Evolutionary conservation across 1,139 yeast species (phyloP), one percentile per base, ranked within the genome.

Genomic region (Sugiyamaella grinbergsii): DNA sequence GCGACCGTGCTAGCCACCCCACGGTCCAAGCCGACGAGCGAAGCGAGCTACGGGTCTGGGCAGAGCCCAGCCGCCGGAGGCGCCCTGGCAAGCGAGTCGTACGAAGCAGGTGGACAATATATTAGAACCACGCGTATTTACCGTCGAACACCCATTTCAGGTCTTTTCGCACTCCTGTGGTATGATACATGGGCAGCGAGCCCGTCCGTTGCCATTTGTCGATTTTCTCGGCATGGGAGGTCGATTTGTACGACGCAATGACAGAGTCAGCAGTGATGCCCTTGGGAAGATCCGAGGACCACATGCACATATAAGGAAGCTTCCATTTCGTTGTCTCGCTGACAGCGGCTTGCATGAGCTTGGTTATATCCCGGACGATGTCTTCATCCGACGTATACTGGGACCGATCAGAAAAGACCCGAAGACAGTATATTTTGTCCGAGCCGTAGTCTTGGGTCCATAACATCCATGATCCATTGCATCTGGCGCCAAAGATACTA

Each of bases 361-460:
- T 43, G 13, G 39, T 53, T 28, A 51, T 23, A 10, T 59, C 57
- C 6, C 52, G 45, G 4, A 46, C 42, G 8, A 55, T 52, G 19
- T 45, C 34, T 0, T 43, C 55, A 5, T 24, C 6, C 20, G 49
- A 36, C 15, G 44, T 39, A 36, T 51, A 52, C 42, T 49, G 33
- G 18, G 54, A 37, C 19, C 43, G 42, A 37, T 42, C 58, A 2
- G 56, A 56, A 39, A 58, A 56, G n/a, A 62, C 42, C 13, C 68
- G 54, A 47, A 73, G 39, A 11, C 74, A 57, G 10, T 70, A 61
- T 45, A 77, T 59, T 23, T 66, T 62, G 34, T 67, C 60, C 18
- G 60, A 68, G 51, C 69, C 71, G 71, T 75, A 75, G 47, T 73
- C 75, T 52, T 75, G 80, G 34, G 71, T 70, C 81, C 81, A 77